Conservation (phyloP, 805 yeast genomes). For the Metschnikowia dekortorum region DNA sequence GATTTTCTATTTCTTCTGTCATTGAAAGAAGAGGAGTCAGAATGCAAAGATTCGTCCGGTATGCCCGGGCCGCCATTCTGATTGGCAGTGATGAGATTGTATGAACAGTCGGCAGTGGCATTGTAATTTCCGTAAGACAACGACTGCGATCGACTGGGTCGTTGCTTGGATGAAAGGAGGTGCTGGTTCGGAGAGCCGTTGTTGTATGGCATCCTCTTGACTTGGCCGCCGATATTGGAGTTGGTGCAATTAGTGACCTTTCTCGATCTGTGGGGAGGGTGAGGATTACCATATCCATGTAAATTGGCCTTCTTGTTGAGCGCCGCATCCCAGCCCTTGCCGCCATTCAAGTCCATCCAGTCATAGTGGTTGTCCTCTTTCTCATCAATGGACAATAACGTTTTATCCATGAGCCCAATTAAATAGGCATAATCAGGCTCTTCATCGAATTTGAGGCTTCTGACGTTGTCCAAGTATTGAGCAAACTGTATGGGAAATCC, state of each 20-base stretch:
- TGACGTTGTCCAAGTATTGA: slow-evolving; percentile 81
- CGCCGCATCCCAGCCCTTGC: slow-evolving; percentile 92
- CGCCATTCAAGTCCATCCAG: slow-evolving; percentile 96
- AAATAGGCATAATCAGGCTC: slow-evolving; percentile 91
- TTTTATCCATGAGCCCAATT: slow-evolving; percentile 71
- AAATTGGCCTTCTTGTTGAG: slow-evolving; percentile 88
- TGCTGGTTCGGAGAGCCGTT: slow-evolving; percentile 10
- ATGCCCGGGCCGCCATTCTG: slow-evolving; percentile 31
- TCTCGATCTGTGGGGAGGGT: slow-evolving; percentile 48
- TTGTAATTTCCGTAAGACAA: slow-evolving; percentile 15
- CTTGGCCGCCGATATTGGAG: slow-evolving; percentile 3
- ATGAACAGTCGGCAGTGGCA: slow-evolving; percentile 10
- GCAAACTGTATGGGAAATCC: slow-evolving; percentile 93
- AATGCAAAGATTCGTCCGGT: slow-evolving; percentile 35
- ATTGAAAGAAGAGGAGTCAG: slow-evolving; percentile 34
- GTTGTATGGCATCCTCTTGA: slow-evolving; percentile 9
- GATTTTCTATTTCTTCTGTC: slow-evolving; percentile 14
- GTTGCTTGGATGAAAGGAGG: slow-evolving; percentile 11
- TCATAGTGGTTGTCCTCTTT: slow-evolving; percentile 86
- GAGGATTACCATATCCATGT: slow-evolving; percentile 95
- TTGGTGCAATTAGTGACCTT: slow-evolving; percentile 17
- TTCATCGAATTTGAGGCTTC: slow-evolving; percentile 87
- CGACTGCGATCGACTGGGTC: slow-evolving; percentile 15
- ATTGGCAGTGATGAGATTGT: slow-evolving; percentile 10
- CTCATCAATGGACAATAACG: slow-evolving; percentile 66